A percentile compares a stretch with the other conserved stretches of the same genome.
Evolutionary conservation across 1,284 basidiomycete genomes (phyloP).

Genomic region (Leccinum fallax): DNA sequence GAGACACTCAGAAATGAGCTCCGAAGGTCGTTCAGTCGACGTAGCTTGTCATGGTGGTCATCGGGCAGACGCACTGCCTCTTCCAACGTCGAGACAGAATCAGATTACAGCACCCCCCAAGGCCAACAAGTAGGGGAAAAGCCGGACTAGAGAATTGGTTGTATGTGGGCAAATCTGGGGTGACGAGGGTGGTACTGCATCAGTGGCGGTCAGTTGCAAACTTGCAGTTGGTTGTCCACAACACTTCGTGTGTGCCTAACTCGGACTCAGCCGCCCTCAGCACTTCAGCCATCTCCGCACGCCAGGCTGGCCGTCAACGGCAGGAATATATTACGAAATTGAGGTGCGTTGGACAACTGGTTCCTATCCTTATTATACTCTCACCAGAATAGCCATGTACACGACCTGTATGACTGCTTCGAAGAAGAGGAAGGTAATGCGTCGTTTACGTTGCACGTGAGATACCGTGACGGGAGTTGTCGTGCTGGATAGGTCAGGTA

Average conservation of each 20-base stretch:
- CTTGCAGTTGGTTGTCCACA: neutral
- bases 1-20: too few species aligned
- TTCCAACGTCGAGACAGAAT: too few species aligned
- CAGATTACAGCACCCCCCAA: too few species aligned
- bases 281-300: too few species aligned
- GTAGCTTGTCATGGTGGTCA: too few species aligned
- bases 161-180: neutral
- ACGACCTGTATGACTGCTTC: conserved; percentile 78
- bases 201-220: neutral
- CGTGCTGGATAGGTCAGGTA: conserved; percentile 56
- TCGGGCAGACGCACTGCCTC: too few species aligned
- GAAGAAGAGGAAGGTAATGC: conserved; percentile 83
- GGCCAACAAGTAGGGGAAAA: too few species aligned
- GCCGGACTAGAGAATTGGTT: neutral
- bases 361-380: conserved; percentile 42
- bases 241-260: neutral
- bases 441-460: conserved; percentile 76
- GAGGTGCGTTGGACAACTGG: neutral
- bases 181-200: neutral
- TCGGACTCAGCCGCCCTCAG: too few species aligned
- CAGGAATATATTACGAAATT: neutral
- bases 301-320: neutral
- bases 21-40: too few species aligned
- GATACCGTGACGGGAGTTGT: conserved; percentile 62
- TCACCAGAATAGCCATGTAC: conserved; percentile 79